phyloP scores from a whole-genome alignment of 306 rosid species.

The Trichosanthes cucumerina region DNA sequence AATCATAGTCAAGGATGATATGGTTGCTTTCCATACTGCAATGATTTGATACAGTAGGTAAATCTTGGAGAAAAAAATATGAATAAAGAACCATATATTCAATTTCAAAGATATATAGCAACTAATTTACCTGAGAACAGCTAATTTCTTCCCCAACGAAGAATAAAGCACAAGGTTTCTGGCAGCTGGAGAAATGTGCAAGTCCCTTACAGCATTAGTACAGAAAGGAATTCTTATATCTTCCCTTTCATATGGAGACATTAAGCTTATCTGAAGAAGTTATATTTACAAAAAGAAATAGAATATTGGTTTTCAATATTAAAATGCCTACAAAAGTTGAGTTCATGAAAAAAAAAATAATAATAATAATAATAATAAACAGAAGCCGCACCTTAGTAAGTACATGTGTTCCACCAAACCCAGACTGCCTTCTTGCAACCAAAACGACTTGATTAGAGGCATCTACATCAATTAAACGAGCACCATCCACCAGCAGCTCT shows the following conservation, averaged over 20 bases:
- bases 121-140: constrained; percentile 48
- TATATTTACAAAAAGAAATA: constrained; percentile 15
- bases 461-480: constrained; percentile 60
- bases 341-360: constrained; percentile 8
- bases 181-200: constrained; percentile 49
- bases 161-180: constrained; percentile 52
- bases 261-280: constrained; percentile 62
- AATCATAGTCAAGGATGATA: constrained; percentile 51
- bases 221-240: constrained; percentile 59
- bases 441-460: constrained; percentile 50
- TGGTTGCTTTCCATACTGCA: constrained; percentile 66
- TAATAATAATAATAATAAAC: no score
- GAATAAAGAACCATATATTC: not conserved
- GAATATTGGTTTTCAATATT: constrained; percentile 3
- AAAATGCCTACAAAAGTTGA: constrained; percentile 11
- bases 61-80: constrained; percentile 6
- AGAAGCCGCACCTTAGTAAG: constrained; percentile 59
- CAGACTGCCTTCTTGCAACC: constrained; percentile 54
- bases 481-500: constrained; percentile 50
- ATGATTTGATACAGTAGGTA: constrained; percentile 18
- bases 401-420: constrained; percentile 30
- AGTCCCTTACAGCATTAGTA: constrained; percentile 48
- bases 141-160: constrained; percentile 60
- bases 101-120: constrained; percentile 15
- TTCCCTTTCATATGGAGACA: constrained; percentile 66